These are phyloP conservation scores for Ormosia semicastrata DNA, from an alignment of 306 rosid genomes.

Conservation along the genomic window DNA sequence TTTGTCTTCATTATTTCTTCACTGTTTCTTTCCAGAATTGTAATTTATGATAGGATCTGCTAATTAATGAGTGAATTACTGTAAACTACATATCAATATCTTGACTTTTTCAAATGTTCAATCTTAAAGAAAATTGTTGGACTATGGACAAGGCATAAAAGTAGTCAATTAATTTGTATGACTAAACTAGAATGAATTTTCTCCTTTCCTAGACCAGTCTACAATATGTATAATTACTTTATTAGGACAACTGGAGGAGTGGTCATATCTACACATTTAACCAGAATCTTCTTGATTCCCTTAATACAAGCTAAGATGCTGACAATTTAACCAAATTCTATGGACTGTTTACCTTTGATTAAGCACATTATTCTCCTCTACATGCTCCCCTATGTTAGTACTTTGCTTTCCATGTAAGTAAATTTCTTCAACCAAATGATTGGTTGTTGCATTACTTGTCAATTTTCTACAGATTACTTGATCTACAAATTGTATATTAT, in stretches of 20 bases:
- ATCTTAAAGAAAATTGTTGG: background rate
- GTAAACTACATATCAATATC: background rate
- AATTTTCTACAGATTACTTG: slow-evolving; percentile 1
- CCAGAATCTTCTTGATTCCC: background rate
- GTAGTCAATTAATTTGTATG: background rate
- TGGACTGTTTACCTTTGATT: background rate
- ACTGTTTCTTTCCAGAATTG: background rate
- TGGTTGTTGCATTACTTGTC: slow-evolving; percentile 19
- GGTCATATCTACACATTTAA: slow-evolving; percentile 11
- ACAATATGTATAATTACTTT: background rate
- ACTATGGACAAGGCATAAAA: background rate
- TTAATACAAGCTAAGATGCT: background rate
- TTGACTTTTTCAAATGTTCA: slow-evolving; percentile 12
- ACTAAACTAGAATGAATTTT: background rate
- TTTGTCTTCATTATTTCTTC: background rate
- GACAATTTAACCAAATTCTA: slow-evolving; percentile 6
- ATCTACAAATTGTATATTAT: background rate
- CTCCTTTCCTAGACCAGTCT: background rate
- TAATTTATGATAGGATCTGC: background rate
- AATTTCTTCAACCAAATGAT: slow-evolving; percentile 6
- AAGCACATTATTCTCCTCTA: background rate
- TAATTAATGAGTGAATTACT: background rate
- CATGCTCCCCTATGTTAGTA: background rate
- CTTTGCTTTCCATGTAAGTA: background rate
- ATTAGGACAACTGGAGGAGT: background rate